Evolutionary conservation across 208 protist genomes (phyloP), one percentile per base, ranked within the genome.

Genomic region (Trypanosoma vivax): DNA sequence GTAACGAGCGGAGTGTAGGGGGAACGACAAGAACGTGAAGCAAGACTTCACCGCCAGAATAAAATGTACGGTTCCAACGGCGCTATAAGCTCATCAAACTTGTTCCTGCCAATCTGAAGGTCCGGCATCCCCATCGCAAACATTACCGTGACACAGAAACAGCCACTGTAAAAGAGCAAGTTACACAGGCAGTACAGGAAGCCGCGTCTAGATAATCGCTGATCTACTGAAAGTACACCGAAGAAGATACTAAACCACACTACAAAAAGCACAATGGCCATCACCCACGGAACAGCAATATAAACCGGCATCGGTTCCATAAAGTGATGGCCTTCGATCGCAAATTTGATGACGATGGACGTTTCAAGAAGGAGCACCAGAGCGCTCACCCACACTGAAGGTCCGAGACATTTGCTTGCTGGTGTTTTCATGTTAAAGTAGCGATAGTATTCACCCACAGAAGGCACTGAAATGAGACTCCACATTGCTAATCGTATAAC

Each of bases 391-490:
- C 95, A 97, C 14, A 83, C 80, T 29, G 77, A 88, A 2, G 92
- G 83, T 50, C 92, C 90, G 35, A 97, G 60, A 39, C 86, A 87
- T 53, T 91, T 85, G 30, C 80, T 78, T 30, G 51, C 66, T 40
- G 42, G 40, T 18, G 73, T 53, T 50, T 90, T 80, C 2, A 41
- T 67, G 16, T 63, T 71, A 34, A 97, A 82, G 61, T 83, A 98
- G 56, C 94, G 65, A 63, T 98, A 98, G 59, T 85, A 84, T 70
- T 99, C 94, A 10, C 93, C 68, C 33, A 97, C 50, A 16, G 55
- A 88, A 0, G 94, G 89, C 14, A 89, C 75, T 42, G 76, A 92
- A 18, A 96, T 52, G 23, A 93, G 51, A 11, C 73, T 59, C 92
- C 88, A 97, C 25, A 98, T 43, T 13, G 73, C 42, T 11, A 98